Evolutionary conservation across 2,329 filamentous ascomycete genomes (phyloP).

Genomic region (Cadophora sp.): DNA sequence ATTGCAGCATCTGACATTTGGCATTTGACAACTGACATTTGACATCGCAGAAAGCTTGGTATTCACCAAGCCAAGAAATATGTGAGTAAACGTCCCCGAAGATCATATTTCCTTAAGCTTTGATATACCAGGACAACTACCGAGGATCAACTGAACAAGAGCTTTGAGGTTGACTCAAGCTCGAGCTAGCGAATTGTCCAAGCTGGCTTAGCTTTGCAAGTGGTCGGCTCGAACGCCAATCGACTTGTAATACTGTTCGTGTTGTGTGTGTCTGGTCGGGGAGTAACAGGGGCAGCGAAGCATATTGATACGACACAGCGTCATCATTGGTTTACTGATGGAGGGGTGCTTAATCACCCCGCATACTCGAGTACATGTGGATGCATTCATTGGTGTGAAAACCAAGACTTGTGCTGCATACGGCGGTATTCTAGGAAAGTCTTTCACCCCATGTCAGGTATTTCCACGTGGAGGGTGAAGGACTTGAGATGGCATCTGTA

Average conservation of each 20-base stretch:
- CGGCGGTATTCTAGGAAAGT: constrained; percentile 10
- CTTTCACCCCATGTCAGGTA: not conserved
- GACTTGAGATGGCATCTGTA: not conserved
- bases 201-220: not conserved
- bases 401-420: constrained; percentile 6
- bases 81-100: not conserved
- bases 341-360: not conserved
- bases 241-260: not conserved
- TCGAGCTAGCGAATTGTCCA: not conserved
- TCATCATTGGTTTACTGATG: constrained; percentile 10
- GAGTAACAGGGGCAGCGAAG: not conserved
- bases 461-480: not conserved
- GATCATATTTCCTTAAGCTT: not conserved
- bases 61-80: too few relatives aligned
- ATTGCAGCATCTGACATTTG: not conserved
- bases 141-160: not conserved
- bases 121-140: not conserved
- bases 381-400: constrained; percentile 17
- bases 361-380: not conserved
- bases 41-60: not conserved
- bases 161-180: constrained; percentile 8
- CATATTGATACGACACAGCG: not conserved
- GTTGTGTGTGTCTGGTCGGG: not conserved
- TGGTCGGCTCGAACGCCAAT: not conserved
- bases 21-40: not conserved